A percentile compares a stretch with the other conserved stretches of the same genome.
Evolutionary conservation across 2,329 filamentous ascomycete genomes (phyloP).

Genomic region (Sclerotiophoma versabilis): DNA sequence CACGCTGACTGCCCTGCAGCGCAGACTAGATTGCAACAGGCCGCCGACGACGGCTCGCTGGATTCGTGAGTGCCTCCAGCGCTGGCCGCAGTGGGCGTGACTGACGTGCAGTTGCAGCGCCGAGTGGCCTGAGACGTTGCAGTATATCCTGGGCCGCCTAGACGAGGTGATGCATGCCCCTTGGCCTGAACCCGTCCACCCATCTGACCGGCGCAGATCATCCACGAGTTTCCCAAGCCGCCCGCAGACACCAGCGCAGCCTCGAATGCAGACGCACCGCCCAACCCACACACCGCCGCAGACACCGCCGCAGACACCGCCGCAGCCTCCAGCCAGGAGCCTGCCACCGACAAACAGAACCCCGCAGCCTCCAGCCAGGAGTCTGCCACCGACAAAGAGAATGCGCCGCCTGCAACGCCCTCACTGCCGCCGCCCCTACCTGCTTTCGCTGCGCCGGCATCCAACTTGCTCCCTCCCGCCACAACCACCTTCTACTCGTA

Average conservation of each 20-base stretch:
- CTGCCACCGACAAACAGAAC: constrained; percentile 56
- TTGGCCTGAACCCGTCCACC: background rate
- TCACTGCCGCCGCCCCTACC: constrained; percentile 49
- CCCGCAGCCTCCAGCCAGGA: constrained; percentile 41
- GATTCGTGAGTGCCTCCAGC: constrained; percentile 59
- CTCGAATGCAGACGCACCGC: constrained; percentile 38
- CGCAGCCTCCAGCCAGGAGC: constrained; percentile 46
- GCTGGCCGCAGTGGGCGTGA: background rate
- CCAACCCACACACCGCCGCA: constrained; percentile 6
- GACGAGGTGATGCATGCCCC: constrained; percentile 64
- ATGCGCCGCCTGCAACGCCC: constrained; percentile 59
- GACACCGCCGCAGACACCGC: constrained; percentile 24
- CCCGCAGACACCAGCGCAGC: constrained; percentile 52
- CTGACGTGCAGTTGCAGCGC: constrained; percentile 57
- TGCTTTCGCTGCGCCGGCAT: constrained; percentile 50
- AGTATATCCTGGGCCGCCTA: constrained; percentile 70
- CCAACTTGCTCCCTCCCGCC: constrained; percentile 39
- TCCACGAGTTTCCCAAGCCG: constrained; percentile 76
- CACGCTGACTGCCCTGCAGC: constrained; percentile 36
- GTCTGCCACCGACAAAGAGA: constrained; percentile 73
- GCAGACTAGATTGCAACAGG: constrained; percentile 62
- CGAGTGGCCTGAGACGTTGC: constrained; percentile 72
- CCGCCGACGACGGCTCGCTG: constrained; percentile 65
- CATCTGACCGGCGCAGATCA: constrained; percentile 63
- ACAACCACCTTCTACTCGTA: constrained; percentile 42